A percentile compares a stretch with the other conserved stretches of the same genome.
These are phyloP conservation scores for Lasiosphaeriaceae sp. DNA, from an alignment of 495 filamentous ascomycete genomes.

Conservation along the genomic window DNA sequence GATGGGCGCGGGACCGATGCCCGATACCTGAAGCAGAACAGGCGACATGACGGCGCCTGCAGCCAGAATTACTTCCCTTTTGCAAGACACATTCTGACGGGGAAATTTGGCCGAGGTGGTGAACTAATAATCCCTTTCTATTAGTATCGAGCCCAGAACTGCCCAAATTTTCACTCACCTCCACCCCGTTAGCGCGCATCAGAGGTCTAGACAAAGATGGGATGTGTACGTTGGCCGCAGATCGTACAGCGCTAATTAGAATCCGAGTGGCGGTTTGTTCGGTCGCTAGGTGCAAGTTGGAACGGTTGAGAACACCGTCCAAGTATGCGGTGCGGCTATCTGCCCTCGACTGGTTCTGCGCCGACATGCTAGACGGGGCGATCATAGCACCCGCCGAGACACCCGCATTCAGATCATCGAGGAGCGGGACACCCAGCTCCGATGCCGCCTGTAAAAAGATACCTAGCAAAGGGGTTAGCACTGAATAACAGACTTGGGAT, in stretches of 20 bases:
- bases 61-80: constrained; percentile 59
- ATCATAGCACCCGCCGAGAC: constrained; percentile 45
- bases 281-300: constrained; percentile 45
- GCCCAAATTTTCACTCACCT: constrained; percentile 11
- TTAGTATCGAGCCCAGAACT: constrained; percentile 9
- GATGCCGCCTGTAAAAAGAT: constrained; percentile 50
- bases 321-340: constrained; percentile 49
- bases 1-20: constrained; percentile 51
- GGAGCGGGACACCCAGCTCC: constrained; percentile 45
- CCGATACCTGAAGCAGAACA: constrained; percentile 58
- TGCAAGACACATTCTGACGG: constrained; percentile 11
- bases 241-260: constrained; percentile 14
- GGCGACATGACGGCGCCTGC: constrained; percentile 59
- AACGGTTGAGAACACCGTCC: constrained; percentile 35
- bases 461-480: constrained; percentile 26
- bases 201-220: constrained; percentile 36
- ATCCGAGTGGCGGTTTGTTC: constrained; percentile 44
- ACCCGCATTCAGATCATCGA: constrained; percentile 45
- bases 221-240: constrained; percentile 9
- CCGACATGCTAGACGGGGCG: constrained; percentile 41
- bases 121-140: constrained; percentile 15
- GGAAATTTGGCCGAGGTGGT: constrained; percentile 2
- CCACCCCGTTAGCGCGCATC: constrained; percentile 20
- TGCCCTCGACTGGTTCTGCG: constrained; percentile 44
- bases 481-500: no score